Evolutionary conservation across 306 rosid species (phyloP), one percentile per base, ranked within the genome.

Genomic region (Rosa multiflora): DNA sequence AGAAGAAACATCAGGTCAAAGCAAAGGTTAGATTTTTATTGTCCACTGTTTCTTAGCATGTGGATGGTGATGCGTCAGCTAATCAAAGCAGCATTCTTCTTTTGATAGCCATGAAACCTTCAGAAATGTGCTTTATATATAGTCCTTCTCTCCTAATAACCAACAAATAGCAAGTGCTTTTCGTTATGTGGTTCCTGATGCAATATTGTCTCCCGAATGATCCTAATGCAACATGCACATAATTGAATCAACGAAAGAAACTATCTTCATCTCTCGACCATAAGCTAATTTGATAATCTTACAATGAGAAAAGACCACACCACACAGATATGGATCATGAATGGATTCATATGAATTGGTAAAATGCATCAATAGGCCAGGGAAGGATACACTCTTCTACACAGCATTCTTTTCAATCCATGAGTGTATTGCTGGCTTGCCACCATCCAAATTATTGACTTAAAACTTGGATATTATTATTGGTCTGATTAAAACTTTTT

Each of bases 11-110:
- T 0, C n/a, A 40, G 86, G 77, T 81, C 86, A 73, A 87, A 66
- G 56, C 66, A 67, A 84, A 85, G 89, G 93, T 92, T 78, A 64
- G 80, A 13, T 10, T 74, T 74, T n/a, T 49, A 11, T 42, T 51
- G 59, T 55, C 29, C 13, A 5, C 13, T 75, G 21, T 32, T 46
- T 73, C 49, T 44, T 35, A 18, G 52, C 68, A 1, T 1, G 63
- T 39, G 35, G 15, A 56, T 55, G 61, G 55, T 55, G 21, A 13
- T 46, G 10, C 44, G 40, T 70, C 47, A 49, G 74, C 12, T 46
- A 47, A 48, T 48, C 59, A 29, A 29, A 26, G 75, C 61, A 29
- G 13, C 23, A 14, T 14, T 70, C 40, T 71, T 23, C 12, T 32
- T 13, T 23, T 21, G 17, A 47, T 47, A 68, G 52, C 73, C 46